These are phyloP conservation scores for Paxillus involutus DNA, from an alignment of 768 basidiomycete species.

Conservation along the genomic window DNA sequence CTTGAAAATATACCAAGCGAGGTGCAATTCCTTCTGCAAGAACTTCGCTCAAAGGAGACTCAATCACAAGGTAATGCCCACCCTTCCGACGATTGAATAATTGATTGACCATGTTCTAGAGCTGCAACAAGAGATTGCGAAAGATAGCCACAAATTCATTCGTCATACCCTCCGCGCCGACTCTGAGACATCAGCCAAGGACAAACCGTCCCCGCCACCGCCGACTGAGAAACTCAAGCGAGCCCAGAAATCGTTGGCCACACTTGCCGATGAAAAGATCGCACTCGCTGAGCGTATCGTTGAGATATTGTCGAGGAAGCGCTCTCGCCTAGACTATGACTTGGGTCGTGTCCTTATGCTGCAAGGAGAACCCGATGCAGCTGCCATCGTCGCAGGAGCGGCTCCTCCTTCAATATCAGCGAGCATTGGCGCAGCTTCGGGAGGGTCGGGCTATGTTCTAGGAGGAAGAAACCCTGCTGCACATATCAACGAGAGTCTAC, in stretches of 20 bases:
- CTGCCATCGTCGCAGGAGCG: slow-evolving; percentile 29
- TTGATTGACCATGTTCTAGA: slow-evolving; percentile 26
- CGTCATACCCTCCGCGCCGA: slow-evolving; percentile 41
- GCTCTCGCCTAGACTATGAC: slow-evolving; percentile 48
- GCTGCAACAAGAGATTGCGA: slow-evolving; percentile 43
- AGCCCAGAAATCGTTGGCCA: slow-evolving; percentile 28
- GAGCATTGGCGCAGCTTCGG: slow-evolving; percentile 5
- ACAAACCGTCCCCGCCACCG: slow-evolving; percentile 28
- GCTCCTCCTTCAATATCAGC: slow-evolving; percentile 21
- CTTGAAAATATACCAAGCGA: slow-evolving; percentile 52
- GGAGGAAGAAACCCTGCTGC: slow-evolving; percentile 39
- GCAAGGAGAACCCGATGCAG: slow-evolving; percentile 43
- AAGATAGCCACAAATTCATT: slow-evolving; percentile 43
- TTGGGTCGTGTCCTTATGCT: slow-evolving; percentile 41
- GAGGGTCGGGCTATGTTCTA: slow-evolving; percentile 28
- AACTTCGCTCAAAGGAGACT: slow-evolving; percentile 45
- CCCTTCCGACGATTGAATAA: neutral
- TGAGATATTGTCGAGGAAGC: slow-evolving; percentile 43
- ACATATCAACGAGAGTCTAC: slow-evolving; percentile 40
- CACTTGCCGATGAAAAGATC: slow-evolving; percentile 43
- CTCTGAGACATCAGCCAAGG: slow-evolving; percentile 24
- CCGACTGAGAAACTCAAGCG: slow-evolving; percentile 31
- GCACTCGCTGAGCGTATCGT: slow-evolving; percentile 43
- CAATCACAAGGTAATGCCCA: slow-evolving; percentile 38
- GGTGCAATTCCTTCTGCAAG: slow-evolving; percentile 46